Evolutionary conservation across 2,329 filamentous ascomycete species (phyloP), one percentile per base, ranked within the genome.

Genomic region (Monilinia fructicola): DNA sequence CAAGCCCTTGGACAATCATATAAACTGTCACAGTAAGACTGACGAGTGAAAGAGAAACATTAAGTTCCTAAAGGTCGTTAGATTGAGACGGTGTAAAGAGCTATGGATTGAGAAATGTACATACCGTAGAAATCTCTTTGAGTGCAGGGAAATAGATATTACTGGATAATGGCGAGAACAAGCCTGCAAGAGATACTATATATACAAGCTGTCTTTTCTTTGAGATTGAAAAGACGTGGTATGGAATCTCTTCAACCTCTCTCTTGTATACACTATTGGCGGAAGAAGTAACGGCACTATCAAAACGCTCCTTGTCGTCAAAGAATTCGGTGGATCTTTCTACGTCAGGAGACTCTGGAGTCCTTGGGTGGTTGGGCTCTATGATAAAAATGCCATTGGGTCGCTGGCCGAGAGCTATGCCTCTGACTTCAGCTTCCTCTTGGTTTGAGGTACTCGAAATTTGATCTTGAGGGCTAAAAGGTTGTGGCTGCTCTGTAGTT

Each of bases 1-100:
- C 79, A 21, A 84, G 72, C 7, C 81, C 83, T 73, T 85, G 83
- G 4, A 83, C 75, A 60, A 84, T 77, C 73, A 83, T 80, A 69
- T 84, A 85, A 2, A 78, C 74, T 0, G 80, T 82, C 12, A 82
- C 77, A 6, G 79, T 81, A 14, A 82, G 71, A 58, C 76, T 78
- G 21, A 81, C 74, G 26, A 61, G 44, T 38, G 58, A 61, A 38
- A 71, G 48, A 44, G 60, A 63, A 31, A 63, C 52, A 55, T 63
- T 54, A 35, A 63, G 52, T n/a, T 63, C 60, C 60, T 63, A 35
- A 18, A 55, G 6, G 21, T 3, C 16, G 18, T 63, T 55, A 55
- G 60, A 54, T 31, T 50, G 11, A 50, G 4, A 23, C n/a, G 7
- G 7, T 48, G 26, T 23, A 12, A 12, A 44, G 10, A 48, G 18